Percentiles rank a stretch among this genome's conserved stretches.
These are phyloP conservation scores for Hevea brasiliensis DNA, from an alignment of 345 rosid genomes.

Conservation along the genomic window DNA sequence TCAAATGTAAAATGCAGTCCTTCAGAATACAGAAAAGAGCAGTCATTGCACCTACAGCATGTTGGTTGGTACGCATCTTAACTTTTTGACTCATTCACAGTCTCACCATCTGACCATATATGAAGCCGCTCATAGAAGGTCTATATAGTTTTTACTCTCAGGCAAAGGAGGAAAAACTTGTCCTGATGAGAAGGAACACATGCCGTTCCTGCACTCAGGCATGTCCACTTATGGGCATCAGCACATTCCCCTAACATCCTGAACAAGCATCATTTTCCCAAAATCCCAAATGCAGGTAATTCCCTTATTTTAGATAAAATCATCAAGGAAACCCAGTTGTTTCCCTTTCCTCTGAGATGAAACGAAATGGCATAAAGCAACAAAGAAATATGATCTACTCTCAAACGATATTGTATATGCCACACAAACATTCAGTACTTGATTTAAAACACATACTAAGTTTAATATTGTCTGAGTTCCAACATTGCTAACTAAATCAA, in stretches of 20 bases:
- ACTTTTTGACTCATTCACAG: too few species aligned
- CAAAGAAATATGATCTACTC: not conserved
- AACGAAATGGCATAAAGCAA: not conserved
- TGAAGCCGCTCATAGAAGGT: too few species aligned
- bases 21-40: too few species aligned
- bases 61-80: too few species aligned
- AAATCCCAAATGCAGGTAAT: not conserved
- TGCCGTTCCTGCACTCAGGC: too few species aligned
- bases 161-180: too few species aligned
- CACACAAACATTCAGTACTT: not conserved
- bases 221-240: not conserved
- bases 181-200: too few species aligned
- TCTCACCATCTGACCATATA: too few species aligned
- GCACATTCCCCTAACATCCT: not conserved
- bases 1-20: too few species aligned
- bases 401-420: not conserved
- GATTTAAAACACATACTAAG: not conserved
- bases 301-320: not conserved
- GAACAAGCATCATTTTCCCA: not conserved
- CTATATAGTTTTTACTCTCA: too few species aligned
- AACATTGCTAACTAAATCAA: slow-evolving; percentile 14
- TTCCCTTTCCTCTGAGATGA: not conserved
- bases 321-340: not conserved
- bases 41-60: too few species aligned
- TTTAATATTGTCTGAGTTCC: not conserved